These are phyloP conservation scores for Russula abietina DNA, from an alignment of 768 basidiomycete genomes.

Conservation along the genomic window DNA sequence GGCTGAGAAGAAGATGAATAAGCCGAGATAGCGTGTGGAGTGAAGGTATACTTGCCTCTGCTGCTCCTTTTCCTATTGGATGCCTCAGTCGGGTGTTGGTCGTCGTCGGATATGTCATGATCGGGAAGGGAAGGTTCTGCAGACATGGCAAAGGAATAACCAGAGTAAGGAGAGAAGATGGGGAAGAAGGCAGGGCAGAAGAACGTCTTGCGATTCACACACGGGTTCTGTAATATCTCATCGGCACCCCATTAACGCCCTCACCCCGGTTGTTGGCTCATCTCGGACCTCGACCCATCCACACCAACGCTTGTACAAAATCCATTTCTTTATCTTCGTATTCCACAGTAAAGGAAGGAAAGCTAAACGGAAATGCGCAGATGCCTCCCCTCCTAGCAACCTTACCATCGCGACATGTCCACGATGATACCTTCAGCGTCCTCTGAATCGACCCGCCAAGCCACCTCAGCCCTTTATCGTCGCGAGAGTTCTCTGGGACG, in stretches of 20 bases:
- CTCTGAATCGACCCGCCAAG: conserved; percentile 7
- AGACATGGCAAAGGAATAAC: conserved; percentile 5
- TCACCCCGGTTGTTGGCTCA: background rate
- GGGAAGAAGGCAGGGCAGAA: background rate
- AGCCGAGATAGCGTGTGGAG: background rate
- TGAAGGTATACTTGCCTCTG: conserved; percentile 18
- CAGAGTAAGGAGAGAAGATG: background rate
- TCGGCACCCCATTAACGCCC: background rate
- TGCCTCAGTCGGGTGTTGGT: conserved; percentile 14
- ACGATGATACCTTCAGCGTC: background rate
- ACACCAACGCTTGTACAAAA: conserved; percentile 17
- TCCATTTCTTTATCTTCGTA: conserved; percentile 23
- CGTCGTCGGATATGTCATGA: conserved; percentile 22
- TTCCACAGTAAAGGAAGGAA: conserved; percentile 22
- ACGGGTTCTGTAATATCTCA: background rate
- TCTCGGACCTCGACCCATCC: too few species aligned
- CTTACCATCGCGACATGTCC: conserved; percentile 22
- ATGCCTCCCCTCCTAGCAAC: conserved; percentile 24
- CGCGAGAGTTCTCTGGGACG: conserved; percentile 52
- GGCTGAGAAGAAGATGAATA: conserved; percentile 37
- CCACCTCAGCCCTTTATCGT: conserved; percentile 38
- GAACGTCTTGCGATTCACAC: background rate
- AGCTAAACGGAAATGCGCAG: conserved; percentile 10
- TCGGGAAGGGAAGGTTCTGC: conserved; percentile 18
- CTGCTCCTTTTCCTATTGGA: conserved; percentile 24